A percentile compares a stretch with the other conserved stretches of the same genome.
phyloP scores from a whole-genome alignment of 1,139 yeast species.

The Meyerozyma smithsonii region DNA sequence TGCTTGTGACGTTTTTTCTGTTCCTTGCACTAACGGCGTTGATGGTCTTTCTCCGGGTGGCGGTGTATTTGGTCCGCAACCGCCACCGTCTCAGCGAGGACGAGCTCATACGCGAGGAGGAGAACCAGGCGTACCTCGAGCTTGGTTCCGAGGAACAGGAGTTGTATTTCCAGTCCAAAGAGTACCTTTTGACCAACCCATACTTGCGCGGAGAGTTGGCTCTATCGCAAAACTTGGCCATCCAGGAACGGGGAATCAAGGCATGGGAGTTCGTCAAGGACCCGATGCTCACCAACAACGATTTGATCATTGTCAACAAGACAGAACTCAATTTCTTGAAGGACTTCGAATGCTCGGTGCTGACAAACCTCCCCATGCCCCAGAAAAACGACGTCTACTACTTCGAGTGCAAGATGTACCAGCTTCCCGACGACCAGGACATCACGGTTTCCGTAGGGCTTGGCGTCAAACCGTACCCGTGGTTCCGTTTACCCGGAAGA shows the following conservation, averaged over 20 bases:
- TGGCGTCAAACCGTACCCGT: conserved; percentile 50
- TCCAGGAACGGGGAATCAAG: conserved; percentile 86
- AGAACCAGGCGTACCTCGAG: conserved; percentile 55
- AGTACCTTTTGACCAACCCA: conserved; percentile 52
- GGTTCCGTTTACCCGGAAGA: conserved; percentile 56
- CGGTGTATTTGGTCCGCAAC: conserved; percentile 6
- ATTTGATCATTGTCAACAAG: conserved; percentile 60
- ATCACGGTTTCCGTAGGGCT: conserved; percentile 44
- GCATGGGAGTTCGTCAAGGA: conserved; percentile 93
- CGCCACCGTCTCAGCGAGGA: conserved; percentile 34
- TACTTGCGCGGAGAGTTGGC: conserved; percentile 41
- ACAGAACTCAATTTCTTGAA: conserved; percentile 73
- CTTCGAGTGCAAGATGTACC: conserved; percentile 69
- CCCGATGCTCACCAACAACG: conserved; percentile 53
- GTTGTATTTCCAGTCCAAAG: conserved; percentile 67
- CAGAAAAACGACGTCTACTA: conserved; percentile 83
- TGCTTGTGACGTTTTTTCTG: neutral
- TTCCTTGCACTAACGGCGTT: conserved; percentile 1
- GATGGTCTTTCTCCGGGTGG: neutral
- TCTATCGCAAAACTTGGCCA: conserved; percentile 49
- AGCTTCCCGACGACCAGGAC: conserved; percentile 49
- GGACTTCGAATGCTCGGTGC: conserved; percentile 70
- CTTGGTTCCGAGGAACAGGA: conserved; percentile 74
- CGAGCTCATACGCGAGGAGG: conserved; percentile 59
- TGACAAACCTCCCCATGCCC: conserved; percentile 86